Percentiles rank a stretch among this genome's conserved stretches.
These are phyloP conservation scores for Scheffersomyces ergatensis DNA, from an alignment of 805 yeast species.

Conservation along the genomic window DNA sequence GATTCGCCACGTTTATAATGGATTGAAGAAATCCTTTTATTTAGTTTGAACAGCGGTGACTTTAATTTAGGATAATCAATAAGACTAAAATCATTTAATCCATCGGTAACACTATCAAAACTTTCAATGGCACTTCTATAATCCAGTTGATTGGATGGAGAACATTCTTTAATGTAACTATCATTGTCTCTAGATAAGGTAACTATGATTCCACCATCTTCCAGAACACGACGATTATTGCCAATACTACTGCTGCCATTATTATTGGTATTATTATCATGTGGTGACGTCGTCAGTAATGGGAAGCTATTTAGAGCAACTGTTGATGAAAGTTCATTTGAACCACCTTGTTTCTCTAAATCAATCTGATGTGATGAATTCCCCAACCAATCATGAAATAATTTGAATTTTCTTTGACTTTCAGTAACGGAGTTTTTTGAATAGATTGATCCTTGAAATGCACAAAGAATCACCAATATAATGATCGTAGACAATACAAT, in stretches of 20 bases:
- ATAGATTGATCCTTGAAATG: background rate
- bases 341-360: constrained; percentile 2
- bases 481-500: background rate
- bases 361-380: background rate
- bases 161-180: background rate
- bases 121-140: constrained; percentile 11
- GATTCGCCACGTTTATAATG: constrained; percentile 1
- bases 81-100: constrained; percentile 6
- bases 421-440: background rate
- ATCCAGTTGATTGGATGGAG: constrained; percentile 5
- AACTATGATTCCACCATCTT: background rate
- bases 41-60: background rate
- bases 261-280: no score
- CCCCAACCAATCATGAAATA: background rate
- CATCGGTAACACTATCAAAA: constrained; percentile 13
- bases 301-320: constrained; percentile 11
- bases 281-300: no score
- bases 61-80: no score
- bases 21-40: constrained; percentile 5
- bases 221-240: background rate
- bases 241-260: background rate
- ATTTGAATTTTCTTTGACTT: background rate
- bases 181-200: constrained; percentile 1
- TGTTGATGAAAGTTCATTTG: constrained; percentile 3
- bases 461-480: background rate